Percentiles rank a stretch among this genome's conserved stretches.
Evolutionary conservation across 140 eudicot genomes (phyloP).

Genomic region (Oenanthe javanica): DNA sequence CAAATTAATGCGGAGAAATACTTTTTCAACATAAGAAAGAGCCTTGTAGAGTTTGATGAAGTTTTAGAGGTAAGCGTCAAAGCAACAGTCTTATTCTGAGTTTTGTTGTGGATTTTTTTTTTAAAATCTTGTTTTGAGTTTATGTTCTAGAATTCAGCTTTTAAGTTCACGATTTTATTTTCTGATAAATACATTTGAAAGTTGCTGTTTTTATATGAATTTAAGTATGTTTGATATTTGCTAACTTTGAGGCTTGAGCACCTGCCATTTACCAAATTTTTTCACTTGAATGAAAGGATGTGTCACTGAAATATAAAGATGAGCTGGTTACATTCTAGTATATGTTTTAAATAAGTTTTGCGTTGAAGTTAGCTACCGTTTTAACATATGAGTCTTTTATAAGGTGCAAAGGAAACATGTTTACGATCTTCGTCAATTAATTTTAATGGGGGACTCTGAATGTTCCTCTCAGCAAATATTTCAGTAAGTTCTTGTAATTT

Average conservation of each 20-base stretch:
- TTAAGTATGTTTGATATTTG: neutral
- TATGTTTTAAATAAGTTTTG: constrained; percentile 5
- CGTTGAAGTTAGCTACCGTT: neutral
- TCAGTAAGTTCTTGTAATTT: constrained; percentile 50
- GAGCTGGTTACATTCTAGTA: neutral
- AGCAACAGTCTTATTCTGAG: neutral
- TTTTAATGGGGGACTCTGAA: constrained; percentile 73
- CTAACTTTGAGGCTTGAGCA: neutral
- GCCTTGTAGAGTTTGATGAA: constrained; percentile 96
- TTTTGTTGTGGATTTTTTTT: neutral
- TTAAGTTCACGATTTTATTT: neutral
- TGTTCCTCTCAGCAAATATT: constrained; percentile 81
- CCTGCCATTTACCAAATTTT: neutral
- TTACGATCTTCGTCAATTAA: constrained; percentile 83
- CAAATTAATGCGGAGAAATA: constrained; percentile 92
- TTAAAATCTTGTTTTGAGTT: neutral
- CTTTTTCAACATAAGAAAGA: constrained; percentile 84
- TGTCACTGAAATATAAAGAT: too few species aligned
- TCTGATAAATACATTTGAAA: neutral
- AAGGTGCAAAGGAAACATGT: constrained; percentile 99
- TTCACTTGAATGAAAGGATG: too few species aligned
- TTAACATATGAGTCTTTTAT: constrained; percentile 15
- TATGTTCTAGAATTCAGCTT: neutral
- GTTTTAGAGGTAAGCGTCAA: constrained; percentile 72
- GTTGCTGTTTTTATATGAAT: neutral